These are phyloP conservation scores for Hymenoscyphus infarciens DNA, from an alignment of 2,329 filamentous ascomycete genomes.

Conservation along the genomic window DNA sequence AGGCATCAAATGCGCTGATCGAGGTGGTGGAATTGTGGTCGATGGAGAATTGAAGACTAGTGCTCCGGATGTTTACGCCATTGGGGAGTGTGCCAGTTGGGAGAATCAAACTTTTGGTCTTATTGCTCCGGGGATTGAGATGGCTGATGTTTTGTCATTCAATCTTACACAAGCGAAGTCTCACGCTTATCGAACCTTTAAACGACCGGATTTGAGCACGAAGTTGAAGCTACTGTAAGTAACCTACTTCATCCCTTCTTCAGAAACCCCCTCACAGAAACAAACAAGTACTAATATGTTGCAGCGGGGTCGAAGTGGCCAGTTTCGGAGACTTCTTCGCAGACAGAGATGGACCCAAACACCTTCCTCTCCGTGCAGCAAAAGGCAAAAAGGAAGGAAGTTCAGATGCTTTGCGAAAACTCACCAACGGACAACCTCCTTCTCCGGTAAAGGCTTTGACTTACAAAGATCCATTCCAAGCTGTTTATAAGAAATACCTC, in stretches of 20 bases:
- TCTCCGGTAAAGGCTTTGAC: conserved; percentile 75
- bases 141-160: conserved; percentile 88
- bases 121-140: conserved; percentile 85
- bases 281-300: neutral
- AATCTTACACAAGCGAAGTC: conserved; percentile 81
- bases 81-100: conserved; percentile 91
- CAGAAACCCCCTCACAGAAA: no score
- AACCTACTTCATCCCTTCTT: no score
- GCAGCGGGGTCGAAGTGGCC: conserved; percentile 75
- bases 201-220: conserved; percentile 81
- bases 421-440: conserved; percentile 52
- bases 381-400: conserved; percentile 41
- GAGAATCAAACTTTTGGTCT: conserved; percentile 81
- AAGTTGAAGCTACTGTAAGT: conserved; percentile 72
- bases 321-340: conserved; percentile 95
- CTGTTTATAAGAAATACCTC: conserved; percentile 90
- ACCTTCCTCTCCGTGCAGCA: conserved; percentile 59
- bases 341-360: conserved; percentile 75
- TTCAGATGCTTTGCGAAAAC: conserved; percentile 41
- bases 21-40: conserved; percentile 69
- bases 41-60: conserved; percentile 64
- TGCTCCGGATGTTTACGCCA: conserved; percentile 71
- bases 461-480: conserved; percentile 83
- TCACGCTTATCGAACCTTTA: conserved; percentile 68
- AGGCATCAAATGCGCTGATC: conserved; percentile 67